These are phyloP conservation scores for Meira nashicola DNA, from an alignment of 1,284 basidiomycete species.

Conservation along the genomic window DNA sequence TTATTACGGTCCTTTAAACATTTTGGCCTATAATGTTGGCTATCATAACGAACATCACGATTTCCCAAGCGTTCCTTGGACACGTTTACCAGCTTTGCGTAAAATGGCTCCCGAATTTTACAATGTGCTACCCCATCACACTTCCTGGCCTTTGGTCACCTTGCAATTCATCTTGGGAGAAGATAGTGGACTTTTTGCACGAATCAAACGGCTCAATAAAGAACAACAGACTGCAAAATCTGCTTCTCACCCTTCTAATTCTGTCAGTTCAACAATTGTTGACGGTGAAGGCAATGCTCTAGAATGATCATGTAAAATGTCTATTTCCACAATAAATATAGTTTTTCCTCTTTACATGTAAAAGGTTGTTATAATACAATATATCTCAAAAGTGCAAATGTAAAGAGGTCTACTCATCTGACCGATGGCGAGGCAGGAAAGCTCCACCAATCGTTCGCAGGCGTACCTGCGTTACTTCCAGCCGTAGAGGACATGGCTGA, in stretches of 20 bases:
- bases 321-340: neutral
- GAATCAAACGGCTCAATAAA: constrained; percentile 31
- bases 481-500: too few species aligned
- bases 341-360: neutral
- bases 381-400: too few species aligned
- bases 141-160: constrained; percentile 89
- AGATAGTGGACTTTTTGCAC: constrained; percentile 41
- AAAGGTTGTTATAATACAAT: neutral
- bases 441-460: too few species aligned
- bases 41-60: constrained; percentile 99
- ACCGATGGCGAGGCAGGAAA: too few species aligned
- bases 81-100: constrained; percentile 76
- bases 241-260: too few species aligned
- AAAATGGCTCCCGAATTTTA: constrained; percentile 87
- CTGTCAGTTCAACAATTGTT: neutral
- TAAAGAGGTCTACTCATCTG: too few species aligned
- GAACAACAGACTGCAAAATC: neutral
- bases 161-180: constrained; percentile 79
- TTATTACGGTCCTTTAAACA: constrained; percentile 88
- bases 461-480: too few species aligned
- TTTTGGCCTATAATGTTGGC: constrained; percentile 93
- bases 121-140: constrained; percentile 77
- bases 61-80: constrained; percentile 94
- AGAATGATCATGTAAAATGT: neutral
- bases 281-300: constrained; percentile 4